Evolutionary conservation across 2,329 filamentous ascomycete genomes (phyloP).

Genomic region (Colletotrichum kahawae): DNA sequence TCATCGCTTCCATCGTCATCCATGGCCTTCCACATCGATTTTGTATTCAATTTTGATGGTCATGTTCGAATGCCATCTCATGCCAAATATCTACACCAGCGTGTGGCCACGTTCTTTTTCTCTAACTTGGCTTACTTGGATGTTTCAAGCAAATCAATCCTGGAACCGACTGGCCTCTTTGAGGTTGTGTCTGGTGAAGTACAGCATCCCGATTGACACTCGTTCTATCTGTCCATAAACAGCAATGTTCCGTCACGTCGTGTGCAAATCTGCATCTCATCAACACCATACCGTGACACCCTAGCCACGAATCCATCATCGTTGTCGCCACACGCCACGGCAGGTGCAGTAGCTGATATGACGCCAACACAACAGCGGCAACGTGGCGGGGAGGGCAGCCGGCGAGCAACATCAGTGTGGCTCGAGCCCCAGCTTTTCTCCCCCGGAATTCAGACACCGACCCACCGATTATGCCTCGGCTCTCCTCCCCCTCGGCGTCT

Average conservation of each 20-base stretch:
- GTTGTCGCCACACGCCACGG: background rate
- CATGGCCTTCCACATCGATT: slow-evolving; percentile 1
- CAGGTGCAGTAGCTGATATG: background rate
- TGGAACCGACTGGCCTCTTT: background rate
- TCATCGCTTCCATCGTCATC: slow-evolving; percentile 13
- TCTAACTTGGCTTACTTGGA: too few relatives aligned
- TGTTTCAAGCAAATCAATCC: background rate
- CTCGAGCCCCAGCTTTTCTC: background rate
- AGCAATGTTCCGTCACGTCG: background rate
- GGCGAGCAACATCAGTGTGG: background rate
- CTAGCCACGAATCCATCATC: background rate
- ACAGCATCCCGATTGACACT: background rate
- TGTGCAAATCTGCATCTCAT: background rate
- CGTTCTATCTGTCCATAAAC: background rate
- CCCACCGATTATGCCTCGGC: slow-evolving; percentile 9
- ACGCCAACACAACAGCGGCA: background rate
- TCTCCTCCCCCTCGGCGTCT: slow-evolving; percentile 4
- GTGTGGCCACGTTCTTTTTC: background rate
- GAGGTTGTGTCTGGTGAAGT: background rate
- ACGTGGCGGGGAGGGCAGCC: background rate
- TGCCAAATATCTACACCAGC: background rate
- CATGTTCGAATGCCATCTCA: background rate
- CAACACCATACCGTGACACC: background rate
- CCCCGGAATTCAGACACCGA: slow-evolving; percentile 16
- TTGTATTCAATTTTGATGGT: background rate